A percentile compares a stretch with the other conserved stretches of the same genome.
Conservation (phyloP, 805 yeast genomes). For the Cyberlindnera japonica region DNA sequence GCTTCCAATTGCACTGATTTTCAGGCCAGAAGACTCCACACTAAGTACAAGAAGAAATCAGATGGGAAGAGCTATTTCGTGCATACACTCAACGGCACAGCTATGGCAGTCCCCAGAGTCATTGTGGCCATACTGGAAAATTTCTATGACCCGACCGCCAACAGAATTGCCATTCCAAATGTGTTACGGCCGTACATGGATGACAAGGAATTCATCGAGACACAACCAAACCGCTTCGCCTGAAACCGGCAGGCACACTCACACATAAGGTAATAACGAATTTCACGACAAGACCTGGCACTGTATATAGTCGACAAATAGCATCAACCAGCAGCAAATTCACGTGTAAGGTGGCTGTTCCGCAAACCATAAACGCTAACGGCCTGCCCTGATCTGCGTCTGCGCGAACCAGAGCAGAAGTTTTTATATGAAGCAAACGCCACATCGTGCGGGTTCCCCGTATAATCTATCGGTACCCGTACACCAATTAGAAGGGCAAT, state of each 20-base stretch:
- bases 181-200: slow-evolving; percentile 73
- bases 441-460: not conserved
- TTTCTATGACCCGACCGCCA: slow-evolving; percentile 56
- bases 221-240: slow-evolving; percentile 3
- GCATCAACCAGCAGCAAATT: too few species aligned
- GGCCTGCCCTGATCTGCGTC: not conserved
- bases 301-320: too few species aligned
- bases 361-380: too few species aligned
- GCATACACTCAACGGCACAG: slow-evolving; percentile 92
- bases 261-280: not conserved
- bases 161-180: slow-evolving; percentile 59
- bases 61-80: slow-evolving; percentile 44
- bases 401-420: not conserved
- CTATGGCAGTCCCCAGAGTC: slow-evolving; percentile 91
- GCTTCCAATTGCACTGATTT: slow-evolving; percentile 90
- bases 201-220: slow-evolving; percentile 34
- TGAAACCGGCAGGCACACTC: not conserved
- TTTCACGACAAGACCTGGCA: too few species aligned
- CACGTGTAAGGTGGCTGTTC: too few species aligned
- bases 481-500: not conserved
- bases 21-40: slow-evolving; percentile 80
- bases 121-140: slow-evolving; percentile 89
- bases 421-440: not conserved
- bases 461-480: not conserved
- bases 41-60: slow-evolving; percentile 44